phyloP scores from a whole-genome alignment of 768 basidiomycete species.

The Fistulinella prunicolor region DNA sequence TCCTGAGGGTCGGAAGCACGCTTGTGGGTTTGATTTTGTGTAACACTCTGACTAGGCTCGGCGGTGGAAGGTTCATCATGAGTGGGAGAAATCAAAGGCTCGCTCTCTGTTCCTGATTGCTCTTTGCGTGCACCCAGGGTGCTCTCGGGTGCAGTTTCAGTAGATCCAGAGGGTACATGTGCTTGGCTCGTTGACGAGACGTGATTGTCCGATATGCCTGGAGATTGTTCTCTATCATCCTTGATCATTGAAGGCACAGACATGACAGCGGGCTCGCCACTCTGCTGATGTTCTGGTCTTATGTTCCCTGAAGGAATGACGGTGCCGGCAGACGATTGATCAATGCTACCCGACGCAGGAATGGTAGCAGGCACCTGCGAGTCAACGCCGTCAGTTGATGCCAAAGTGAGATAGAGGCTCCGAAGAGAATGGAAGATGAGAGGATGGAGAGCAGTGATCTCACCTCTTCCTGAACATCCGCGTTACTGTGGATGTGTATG shows the following conservation, averaged over 20 bases:
- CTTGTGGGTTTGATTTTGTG: slow-evolving; percentile 48
- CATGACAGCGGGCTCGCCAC: too few relatives aligned
- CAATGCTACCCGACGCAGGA: too few relatives aligned
- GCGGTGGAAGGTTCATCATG: slow-evolving; percentile 27
- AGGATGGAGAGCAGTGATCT: too few relatives aligned
- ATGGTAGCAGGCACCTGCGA: not conserved
- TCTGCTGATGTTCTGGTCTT: not conserved
- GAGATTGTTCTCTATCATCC: not conserved
- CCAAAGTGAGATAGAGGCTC: too few relatives aligned
- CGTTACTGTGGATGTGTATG: not conserved
- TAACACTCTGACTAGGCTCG: slow-evolving; percentile 33
- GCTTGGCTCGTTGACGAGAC: not conserved
- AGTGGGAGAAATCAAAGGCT: slow-evolving; percentile 8
- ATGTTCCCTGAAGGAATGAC: not conserved
- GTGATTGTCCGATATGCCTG: not conserved
- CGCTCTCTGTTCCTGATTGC: slow-evolving; percentile 50
- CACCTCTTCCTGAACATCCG: too few relatives aligned
- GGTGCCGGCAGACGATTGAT: not conserved
- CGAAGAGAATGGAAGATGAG: too few relatives aligned
- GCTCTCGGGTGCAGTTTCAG: slow-evolving; percentile 36
- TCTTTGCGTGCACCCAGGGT: slow-evolving; percentile 45
- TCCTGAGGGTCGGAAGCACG: slow-evolving; percentile 48
- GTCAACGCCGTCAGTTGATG: too few relatives aligned
- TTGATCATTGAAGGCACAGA: not conserved
- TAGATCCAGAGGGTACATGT: slow-evolving; percentile 25